These are phyloP conservation scores for Nigrospora oryzae DNA, from an alignment of 2,329 filamentous ascomycete species.

Conservation along the genomic window DNA sequence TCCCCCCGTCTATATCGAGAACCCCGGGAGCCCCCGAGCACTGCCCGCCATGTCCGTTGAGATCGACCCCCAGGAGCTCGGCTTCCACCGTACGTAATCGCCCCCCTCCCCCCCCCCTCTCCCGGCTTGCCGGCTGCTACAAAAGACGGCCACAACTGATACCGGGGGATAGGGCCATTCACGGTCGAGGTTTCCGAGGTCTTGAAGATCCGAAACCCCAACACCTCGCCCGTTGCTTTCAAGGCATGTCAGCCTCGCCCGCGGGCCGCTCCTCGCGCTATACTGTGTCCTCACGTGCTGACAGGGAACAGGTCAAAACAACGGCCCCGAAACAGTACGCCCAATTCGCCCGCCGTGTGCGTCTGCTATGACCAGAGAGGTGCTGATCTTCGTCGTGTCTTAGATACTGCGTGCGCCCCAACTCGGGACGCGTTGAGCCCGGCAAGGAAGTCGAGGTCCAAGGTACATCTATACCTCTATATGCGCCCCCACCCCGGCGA, in stretches of 20 bases:
- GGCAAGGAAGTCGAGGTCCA: conserved; percentile 87
- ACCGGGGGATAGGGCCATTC: conserved; percentile 47
- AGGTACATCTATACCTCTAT: conserved; percentile 46
- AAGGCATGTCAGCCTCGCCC: conserved; percentile 43
- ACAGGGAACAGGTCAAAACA: conserved; percentile 75
- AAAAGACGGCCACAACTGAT: conserved; percentile 8
- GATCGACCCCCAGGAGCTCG: conserved; percentile 83
- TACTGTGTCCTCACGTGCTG: conserved; percentile 13
- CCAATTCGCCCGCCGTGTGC: conserved; percentile 8
- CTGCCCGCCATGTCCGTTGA: conserved; percentile 73
- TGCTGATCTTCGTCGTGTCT: conserved; percentile 13
- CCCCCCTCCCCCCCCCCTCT: conserved; percentile 3
- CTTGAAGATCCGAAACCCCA: conserved; percentile 58
- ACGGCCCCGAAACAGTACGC: conserved; percentile 96
- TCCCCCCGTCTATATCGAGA: no score
- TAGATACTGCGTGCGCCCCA: conserved; percentile 96
- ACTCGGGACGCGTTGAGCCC: conserved; percentile 91
- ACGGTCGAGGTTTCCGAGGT: conserved; percentile 57
- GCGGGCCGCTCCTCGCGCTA: conserved; percentile 1
- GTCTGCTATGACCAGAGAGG: conserved; percentile 5
- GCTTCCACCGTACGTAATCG: conserved; percentile 72
- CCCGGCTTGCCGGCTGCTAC: not conserved
- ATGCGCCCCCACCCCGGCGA: no score
- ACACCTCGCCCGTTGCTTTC: conserved; percentile 55
- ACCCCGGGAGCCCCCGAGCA: not conserved